These are phyloP conservation scores for Arabidopsis lyrata DNA, from an alignment of 441 rosid species.

Conservation along the genomic window DNA sequence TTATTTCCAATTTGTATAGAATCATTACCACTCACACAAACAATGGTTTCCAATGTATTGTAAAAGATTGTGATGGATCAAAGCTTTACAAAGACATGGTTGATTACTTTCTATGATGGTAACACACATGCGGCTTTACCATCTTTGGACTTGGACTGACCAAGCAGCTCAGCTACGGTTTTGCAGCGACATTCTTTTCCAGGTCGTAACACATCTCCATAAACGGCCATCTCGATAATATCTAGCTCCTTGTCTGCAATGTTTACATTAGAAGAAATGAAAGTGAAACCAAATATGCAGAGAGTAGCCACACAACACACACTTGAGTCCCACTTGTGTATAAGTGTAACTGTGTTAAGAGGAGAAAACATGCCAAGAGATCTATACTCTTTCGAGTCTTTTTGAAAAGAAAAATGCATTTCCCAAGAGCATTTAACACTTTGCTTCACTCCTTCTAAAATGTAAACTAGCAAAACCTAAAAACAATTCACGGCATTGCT, in stretches of 20 bases:
- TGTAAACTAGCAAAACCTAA: conserved; percentile 25
- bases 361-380: neutral
- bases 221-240: conserved; percentile 91
- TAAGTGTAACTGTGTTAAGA: neutral
- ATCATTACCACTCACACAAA: conserved; percentile 12
- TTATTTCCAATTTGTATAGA: conserved; percentile 22
- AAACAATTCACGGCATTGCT: conserved; percentile 16
- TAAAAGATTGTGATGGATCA: conserved; percentile 17
- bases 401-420: conserved; percentile 20
- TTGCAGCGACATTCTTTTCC: conserved; percentile 87
- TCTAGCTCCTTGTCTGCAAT: conserved; percentile 84
- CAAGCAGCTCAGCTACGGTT: conserved; percentile 83
- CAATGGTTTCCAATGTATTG: conserved; percentile 22
- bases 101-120: conserved; percentile 51
- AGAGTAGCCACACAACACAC: neutral
- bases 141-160: conserved; percentile 74
- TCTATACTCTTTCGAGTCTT: conserved; percentile 20
- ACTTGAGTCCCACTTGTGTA: conserved; percentile 6
- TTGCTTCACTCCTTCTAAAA: conserved; percentile 30
- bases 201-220: conserved; percentile 83
- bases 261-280: conserved; percentile 10
- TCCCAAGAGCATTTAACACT: conserved; percentile 36
- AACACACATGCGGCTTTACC: conserved; percentile 66
- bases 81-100: conserved; percentile 33
- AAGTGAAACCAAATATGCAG: conserved; percentile 14